Evolutionary conservation across 768 basidiomycete genomes (phyloP).

Genomic region (Kwoniella newhampshirensis): DNA sequence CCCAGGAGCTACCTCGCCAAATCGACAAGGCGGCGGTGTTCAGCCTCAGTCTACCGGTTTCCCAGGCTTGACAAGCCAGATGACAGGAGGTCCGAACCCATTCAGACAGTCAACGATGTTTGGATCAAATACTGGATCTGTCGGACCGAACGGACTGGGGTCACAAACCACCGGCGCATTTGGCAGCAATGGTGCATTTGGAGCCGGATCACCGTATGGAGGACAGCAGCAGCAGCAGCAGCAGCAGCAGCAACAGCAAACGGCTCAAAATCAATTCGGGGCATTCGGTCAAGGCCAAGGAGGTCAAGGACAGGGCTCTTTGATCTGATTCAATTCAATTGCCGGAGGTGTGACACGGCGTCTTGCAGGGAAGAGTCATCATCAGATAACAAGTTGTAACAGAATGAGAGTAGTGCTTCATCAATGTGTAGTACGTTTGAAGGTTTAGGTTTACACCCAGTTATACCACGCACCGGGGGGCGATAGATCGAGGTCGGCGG

Average conservation of each 20-base stretch:
- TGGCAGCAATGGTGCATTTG: neutral
- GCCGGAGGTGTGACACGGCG: too few relatives aligned
- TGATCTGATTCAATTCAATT: too few relatives aligned
- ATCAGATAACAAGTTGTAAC: too few relatives aligned
- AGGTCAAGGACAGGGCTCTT: conserved; percentile 12
- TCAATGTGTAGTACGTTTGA: too few relatives aligned
- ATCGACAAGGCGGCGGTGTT: conserved; percentile 3
- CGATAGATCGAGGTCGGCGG: too few relatives aligned
- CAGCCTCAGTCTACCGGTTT: conserved; percentile 34
- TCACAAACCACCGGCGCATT: conserved; percentile 9
- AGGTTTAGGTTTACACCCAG: too few relatives aligned
- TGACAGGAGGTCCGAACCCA: conserved; percentile 24
- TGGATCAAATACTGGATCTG: too few relatives aligned
- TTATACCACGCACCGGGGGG: too few relatives aligned
- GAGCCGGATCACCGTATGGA: conserved; percentile 23
- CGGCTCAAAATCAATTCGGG: conserved; percentile 16
- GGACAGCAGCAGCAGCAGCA: conserved; percentile 16
- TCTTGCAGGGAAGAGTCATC: too few relatives aligned
- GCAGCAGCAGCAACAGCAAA: conserved; percentile 4
- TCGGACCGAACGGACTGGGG: neutral
- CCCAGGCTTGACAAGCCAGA: conserved; percentile 24
- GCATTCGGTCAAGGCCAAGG: conserved; percentile 25
- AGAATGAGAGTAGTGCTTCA: too few relatives aligned
- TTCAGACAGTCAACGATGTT: conserved; percentile 27
- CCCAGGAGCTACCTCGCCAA: neutral